These are phyloP conservation scores for Verticillium tricorpus DNA, from an alignment of 2,329 filamentous ascomycete genomes.

Conservation along the genomic window DNA sequence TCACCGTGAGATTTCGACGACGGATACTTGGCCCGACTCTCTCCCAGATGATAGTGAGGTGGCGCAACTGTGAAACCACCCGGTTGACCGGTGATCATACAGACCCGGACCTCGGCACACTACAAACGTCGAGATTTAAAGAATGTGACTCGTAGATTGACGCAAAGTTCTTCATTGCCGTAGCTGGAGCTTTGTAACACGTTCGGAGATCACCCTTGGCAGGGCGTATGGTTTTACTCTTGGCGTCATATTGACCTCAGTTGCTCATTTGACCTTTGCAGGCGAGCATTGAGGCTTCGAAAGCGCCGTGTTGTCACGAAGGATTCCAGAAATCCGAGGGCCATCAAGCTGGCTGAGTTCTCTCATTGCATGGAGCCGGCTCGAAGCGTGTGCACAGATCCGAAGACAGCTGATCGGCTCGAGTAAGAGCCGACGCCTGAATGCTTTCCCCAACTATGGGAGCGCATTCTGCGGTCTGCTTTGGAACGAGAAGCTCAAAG, in stretches of 20 bases:
- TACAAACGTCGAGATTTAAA: not conserved
- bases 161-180: slow-evolving; percentile 78
- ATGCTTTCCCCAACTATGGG: not conserved
- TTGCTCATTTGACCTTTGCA: slow-evolving; percentile 42
- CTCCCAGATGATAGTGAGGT: no score
- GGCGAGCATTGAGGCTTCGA: slow-evolving; percentile 68
- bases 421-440: not conserved
- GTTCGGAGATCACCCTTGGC: slow-evolving; percentile 85
- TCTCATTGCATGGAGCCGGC: no score
- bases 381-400: not conserved
- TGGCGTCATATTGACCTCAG: slow-evolving; percentile 85
- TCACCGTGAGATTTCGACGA: no score
- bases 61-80: not conserved
- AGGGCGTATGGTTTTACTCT: slow-evolving; percentile 72
- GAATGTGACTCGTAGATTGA: slow-evolving; percentile 77
- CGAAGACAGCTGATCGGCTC: not conserved
- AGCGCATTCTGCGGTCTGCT: not conserved
- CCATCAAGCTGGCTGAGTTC: no score
- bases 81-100: not conserved
- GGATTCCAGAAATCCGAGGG: not conserved
- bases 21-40: no score
- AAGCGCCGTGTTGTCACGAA: slow-evolving; percentile 57
- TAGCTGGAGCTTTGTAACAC: slow-evolving; percentile 83
- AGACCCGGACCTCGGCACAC: no score
- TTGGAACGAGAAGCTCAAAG: not conserved